Base-by-base conservation (phyloP, 1,284 basidiomycete species). In the Xanthoconium separans region DNA sequence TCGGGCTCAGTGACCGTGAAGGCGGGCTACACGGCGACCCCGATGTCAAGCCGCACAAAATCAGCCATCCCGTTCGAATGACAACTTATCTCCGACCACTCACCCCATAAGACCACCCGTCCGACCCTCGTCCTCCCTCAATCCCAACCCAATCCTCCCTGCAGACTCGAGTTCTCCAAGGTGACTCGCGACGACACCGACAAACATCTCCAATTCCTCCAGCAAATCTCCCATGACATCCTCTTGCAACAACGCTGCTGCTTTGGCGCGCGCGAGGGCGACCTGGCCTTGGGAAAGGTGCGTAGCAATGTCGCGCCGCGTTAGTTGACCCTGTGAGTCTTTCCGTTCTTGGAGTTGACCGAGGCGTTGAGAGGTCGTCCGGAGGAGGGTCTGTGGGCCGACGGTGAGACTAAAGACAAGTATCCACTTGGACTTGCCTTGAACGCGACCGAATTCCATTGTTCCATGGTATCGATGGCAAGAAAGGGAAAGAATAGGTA, bases 311-410 rank as follows among this genome's bases (percentile, higher is more conserved):
- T 89, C 87, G 58, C 75, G 76, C 58, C 84, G 77, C 15, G 78
- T 81, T 41, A 87, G 80, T 42, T 77, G 77, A 4, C 77, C 78
- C 63, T 83, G 76, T 1, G 85, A 81, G 59, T 89, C 85, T 58
- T 83, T 80, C 64, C 79, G 82, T 61, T 84, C 81, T 62, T 87
- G 85, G 20, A 88, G 66, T 61, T 89, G 86, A 20, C 83, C 84
- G 44, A 91, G 74, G 44, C 78, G 77, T 60, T 86, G 83, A 43
- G 81, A 80, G 8, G 87, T 79, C 30, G 81, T 73, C 55, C 84
- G 79, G 42, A 91, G 74, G 58, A 87, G 82, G 20, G 77, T 71
- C 88, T 90, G 56, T 13, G 10, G 39, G 8, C 5, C 27, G 40
- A 39, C 18, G 20, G 47, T 46, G 20, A 40, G 27, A 27, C 27